Evolutionary conservation across 2,329 filamentous ascomycete genomes (phyloP), one percentile per base, ranked within the genome.

Genomic region (Aureobasidium sp.): DNA sequence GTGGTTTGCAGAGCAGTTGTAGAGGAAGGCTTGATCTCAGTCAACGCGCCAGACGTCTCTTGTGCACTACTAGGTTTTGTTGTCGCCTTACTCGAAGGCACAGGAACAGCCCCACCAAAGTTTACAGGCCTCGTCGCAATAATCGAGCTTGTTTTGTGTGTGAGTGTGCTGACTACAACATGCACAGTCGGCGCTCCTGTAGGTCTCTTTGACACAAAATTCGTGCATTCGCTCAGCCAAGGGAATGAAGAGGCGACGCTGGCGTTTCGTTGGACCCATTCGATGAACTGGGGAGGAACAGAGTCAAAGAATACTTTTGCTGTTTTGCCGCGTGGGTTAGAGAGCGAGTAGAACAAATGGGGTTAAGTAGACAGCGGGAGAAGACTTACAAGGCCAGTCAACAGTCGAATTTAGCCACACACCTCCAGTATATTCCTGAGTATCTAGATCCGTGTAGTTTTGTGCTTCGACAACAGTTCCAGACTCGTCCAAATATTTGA

Each of bases 121-220:
- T 57, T 57, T 0, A 13, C 53, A 4, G 38, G 38, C 1, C 11
- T 21, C 1, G 53, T 57, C 13, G 53, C 38, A 29, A 57, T 37
- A 19, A 57, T 40, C 19, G 42, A 45, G 8, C 21, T 46, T 11
- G 53, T 57, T 19, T 23, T 33, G 9, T 57, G 53, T 1, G 53
- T 57, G 8, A 57, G 21, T 2, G 53, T 57, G 7, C 38, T 43
- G 5, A 46, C 53, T 15, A 57, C 53, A 19, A 57, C 15, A 46
- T 57, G 53, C 8, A 57, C 53, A 27, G 53, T 57, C 23, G 53
- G 53, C 25, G 53, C 53, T n/a, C 53, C 53, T 15, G 53, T 57
- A 4, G 42, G 38, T 4, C 17, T 27, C 19, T 31, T 45, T 5
- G 27, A 4, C 6, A 29, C 38, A 27, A 13, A 57, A 7, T 27